Conservation (phyloP, 441 rosid genomes). For the Daphne laureola region DNA sequence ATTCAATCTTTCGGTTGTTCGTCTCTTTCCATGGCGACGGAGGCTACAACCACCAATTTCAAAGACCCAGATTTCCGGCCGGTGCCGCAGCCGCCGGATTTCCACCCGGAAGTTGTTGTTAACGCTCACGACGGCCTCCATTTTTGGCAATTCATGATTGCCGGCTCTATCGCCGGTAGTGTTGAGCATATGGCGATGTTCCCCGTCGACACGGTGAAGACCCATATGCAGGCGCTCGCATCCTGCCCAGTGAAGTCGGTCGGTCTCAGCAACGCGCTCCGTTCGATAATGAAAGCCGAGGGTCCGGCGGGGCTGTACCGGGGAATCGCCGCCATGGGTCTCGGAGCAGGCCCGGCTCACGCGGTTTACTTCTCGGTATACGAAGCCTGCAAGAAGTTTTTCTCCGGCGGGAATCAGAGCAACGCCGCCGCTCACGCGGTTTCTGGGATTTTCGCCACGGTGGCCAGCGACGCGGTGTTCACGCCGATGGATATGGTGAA, state of each 20-base stretch:
- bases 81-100: conserved; percentile 32
- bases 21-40: conserved; percentile 51
- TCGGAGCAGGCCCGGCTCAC: conserved; percentile 95
- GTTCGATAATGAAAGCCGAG: conserved; percentile 51
- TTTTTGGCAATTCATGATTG: conserved; percentile 86
- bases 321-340: conserved; percentile 88
- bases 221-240: conserved; percentile 73
- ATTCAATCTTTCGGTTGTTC: background rate
- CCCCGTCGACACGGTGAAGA: conserved; percentile 80
- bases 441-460: conserved; percentile 71
- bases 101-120: conserved; percentile 27
- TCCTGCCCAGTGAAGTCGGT: conserved; percentile 72
- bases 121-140: conserved; percentile 56
- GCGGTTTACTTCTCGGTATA: conserved; percentile 84
- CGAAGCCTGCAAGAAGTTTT: conserved; percentile 53
- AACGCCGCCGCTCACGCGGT: conserved; percentile 66
- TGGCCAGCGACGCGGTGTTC: conserved; percentile 76
- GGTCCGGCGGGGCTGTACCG: conserved; percentile 67
- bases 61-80: conserved; percentile 59
- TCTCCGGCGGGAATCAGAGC: conserved; percentile 53
- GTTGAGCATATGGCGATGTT: conserved; percentile 96
- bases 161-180: conserved; percentile 87
- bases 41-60: conserved; percentile 55
- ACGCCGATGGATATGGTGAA: conserved; percentile 97
- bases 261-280: conserved; percentile 55